phyloP scores from a whole-genome alignment of 495 filamentous ascomycete species.

The Geoglossum glabrum region DNA sequence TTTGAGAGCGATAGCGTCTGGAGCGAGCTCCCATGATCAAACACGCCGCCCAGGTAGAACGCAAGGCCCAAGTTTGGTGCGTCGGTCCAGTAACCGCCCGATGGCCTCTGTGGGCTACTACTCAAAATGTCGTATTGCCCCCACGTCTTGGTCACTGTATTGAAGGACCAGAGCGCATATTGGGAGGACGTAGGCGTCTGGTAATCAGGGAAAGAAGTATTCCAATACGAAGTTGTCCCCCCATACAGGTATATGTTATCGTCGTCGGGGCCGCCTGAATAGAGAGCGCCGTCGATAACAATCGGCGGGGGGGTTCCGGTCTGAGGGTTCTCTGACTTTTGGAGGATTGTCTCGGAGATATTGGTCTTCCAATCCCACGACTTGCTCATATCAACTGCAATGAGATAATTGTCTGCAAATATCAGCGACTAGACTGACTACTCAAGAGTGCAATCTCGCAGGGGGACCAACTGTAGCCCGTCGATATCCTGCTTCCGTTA shows the following conservation, averaged over 20 bases:
- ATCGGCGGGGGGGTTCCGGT: constrained; percentile 15
- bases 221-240: constrained; percentile 17
- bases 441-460: too few relatives aligned
- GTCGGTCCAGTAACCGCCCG: constrained; percentile 19
- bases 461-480: neutral
- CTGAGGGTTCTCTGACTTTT: constrained; percentile 15
- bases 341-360: constrained; percentile 16
- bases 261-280: constrained; percentile 12
- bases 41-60: constrained; percentile 24
- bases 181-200: constrained; percentile 10
- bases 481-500: neutral
- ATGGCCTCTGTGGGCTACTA: constrained; percentile 15
- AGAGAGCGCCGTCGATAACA: constrained; percentile 19
- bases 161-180: constrained; percentile 16
- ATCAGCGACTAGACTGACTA: too few relatives aligned
- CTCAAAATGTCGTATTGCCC: constrained; percentile 18
- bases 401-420: constrained; percentile 20
- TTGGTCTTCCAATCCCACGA: constrained; percentile 27
- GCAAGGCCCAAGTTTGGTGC: constrained; percentile 18
- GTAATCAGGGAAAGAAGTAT: constrained; percentile 19
- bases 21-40: constrained; percentile 21
- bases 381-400: constrained; percentile 17
- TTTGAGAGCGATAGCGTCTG: too few relatives aligned
- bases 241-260: constrained; percentile 18
- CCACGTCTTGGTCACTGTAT: constrained; percentile 14